These are phyloP conservation scores for Russula foetens DNA, from an alignment of 768 basidiomycete species.

Conservation along the genomic window DNA sequence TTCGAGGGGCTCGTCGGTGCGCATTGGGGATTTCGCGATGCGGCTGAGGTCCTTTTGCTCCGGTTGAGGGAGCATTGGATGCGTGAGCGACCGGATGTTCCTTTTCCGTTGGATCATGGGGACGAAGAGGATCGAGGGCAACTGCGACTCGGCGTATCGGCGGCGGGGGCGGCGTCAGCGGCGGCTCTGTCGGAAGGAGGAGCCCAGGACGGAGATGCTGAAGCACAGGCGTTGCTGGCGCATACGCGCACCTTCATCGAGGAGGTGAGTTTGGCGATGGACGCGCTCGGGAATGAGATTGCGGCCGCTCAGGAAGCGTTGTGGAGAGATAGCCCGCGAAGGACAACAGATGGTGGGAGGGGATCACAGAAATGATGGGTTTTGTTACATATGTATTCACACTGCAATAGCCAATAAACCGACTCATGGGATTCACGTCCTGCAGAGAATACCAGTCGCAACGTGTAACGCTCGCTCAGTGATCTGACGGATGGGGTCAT, in stretches of 20 bases:
- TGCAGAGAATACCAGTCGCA: not conserved
- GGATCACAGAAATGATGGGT: not conserved
- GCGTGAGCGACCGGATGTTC: conserved; percentile 22
- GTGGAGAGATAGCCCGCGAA: not conserved
- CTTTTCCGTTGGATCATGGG: conserved; percentile 19
- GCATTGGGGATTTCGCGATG: conserved; percentile 25
- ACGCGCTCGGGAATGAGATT: conserved; percentile 6
- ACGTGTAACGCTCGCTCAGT: no score
- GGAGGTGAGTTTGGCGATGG: conserved; percentile 15
- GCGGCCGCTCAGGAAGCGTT: not conserved
- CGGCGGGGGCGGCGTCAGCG: not conserved
- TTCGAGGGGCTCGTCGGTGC: conserved; percentile 25
- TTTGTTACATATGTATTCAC: not conserved
- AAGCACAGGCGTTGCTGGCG: not conserved
- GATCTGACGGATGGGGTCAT: no score
- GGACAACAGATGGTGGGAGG: not conserved
- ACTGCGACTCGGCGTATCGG: not conserved
- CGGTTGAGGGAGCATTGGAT: conserved; percentile 24
- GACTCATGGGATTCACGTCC: not conserved
- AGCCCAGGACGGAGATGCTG: not conserved
- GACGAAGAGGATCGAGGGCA: conserved; percentile 4
- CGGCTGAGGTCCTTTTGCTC: conserved; percentile 22
- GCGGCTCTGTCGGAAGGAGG: not conserved
- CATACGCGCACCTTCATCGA: conserved; percentile 12
- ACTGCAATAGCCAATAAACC: not conserved